A percentile compares a stretch with the other conserved stretches of the same genome.
These are phyloP conservation scores for Microstegium vimineum DNA, from an alignment of 176 grass and related monocot genomes.

Conservation along the genomic window DNA sequence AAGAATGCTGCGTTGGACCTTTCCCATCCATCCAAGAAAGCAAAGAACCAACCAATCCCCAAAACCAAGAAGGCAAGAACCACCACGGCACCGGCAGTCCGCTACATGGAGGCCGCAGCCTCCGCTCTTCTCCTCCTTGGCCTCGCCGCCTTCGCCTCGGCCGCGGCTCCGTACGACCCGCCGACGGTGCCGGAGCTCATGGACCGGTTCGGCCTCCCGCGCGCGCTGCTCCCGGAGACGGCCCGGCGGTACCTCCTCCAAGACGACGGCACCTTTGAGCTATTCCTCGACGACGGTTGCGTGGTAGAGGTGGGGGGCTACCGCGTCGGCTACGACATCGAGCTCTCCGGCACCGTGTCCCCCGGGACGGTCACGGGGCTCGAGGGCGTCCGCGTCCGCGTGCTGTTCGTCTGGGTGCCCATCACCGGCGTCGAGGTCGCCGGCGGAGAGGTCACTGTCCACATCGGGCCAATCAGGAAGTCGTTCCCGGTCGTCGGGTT, in stretches of 20 bases:
- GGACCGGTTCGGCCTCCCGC: slow-evolving; percentile 57
- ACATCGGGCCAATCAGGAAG: slow-evolving; percentile 51
- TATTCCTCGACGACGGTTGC: slow-evolving; percentile 63
- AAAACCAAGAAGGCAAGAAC: slow-evolving; percentile 28
- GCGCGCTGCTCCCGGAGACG: slow-evolving; percentile 59
- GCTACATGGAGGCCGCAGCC: slow-evolving; percentile 29
- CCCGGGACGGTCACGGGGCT: slow-evolving; percentile 33
- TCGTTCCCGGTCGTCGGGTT: slow-evolving; percentile 63
- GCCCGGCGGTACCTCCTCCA: slow-evolving; percentile 65
- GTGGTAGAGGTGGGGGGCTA: slow-evolving; percentile 40
- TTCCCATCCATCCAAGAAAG: slow-evolving; percentile 14
- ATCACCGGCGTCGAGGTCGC: slow-evolving; percentile 48
- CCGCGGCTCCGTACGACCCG: slow-evolving; percentile 23
- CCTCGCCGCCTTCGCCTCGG: background rate
- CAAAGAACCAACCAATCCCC: background rate
- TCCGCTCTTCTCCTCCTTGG: background rate
- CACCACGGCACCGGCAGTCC: background rate
- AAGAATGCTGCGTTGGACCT: background rate
- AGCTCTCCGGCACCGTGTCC: slow-evolving; percentile 37
- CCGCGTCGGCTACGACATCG: slow-evolving; percentile 38
- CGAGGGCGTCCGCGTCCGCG: slow-evolving; percentile 54
- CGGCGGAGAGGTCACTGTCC: slow-evolving; percentile 43
- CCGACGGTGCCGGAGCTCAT: slow-evolving; percentile 69
- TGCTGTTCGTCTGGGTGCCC: slow-evolving; percentile 64
- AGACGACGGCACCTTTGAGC: slow-evolving; percentile 56